These are phyloP conservation scores for Monilinia fructigena DNA, from an alignment of 2,329 filamentous ascomycete species.

Conservation along the genomic window DNA sequence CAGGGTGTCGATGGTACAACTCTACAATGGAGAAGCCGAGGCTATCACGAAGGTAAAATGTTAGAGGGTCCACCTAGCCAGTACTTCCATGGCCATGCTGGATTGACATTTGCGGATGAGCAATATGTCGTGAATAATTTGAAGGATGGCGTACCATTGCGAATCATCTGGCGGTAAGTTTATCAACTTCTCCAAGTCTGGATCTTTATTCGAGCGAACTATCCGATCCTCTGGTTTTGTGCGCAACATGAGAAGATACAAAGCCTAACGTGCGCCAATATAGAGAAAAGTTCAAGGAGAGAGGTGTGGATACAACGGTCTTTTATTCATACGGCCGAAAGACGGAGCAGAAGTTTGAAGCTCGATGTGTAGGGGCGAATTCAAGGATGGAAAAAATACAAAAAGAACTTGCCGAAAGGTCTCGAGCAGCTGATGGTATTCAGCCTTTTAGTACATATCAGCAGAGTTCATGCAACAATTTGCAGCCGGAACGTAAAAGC, in stretches of 20 bases:
- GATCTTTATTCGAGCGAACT: neutral
- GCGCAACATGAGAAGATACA: neutral
- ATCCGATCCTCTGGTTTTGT: neutral
- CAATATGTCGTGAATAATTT: constrained; percentile 3
- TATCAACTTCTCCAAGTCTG: neutral
- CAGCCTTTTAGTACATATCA: constrained; percentile 15
- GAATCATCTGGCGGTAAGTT: constrained; percentile 21
- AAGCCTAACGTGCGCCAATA: neutral
- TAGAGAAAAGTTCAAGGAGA: constrained; percentile 22
- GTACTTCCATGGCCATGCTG: constrained; percentile 16
- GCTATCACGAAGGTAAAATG: constrained; percentile 7
- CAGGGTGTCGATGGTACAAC: constrained; percentile 5
- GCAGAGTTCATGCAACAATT: neutral
- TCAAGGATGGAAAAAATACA: constrained; percentile 19
- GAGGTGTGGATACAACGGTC: neutral
- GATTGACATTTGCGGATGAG: constrained; percentile 21
- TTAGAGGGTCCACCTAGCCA: neutral
- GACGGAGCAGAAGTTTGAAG: constrained; percentile 9
- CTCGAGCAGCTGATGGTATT: constrained; percentile 18
- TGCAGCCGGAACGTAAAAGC: neutral
- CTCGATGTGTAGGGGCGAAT: constrained; percentile 1
- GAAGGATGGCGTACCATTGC: constrained; percentile 17
- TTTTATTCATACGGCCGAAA: constrained; percentile 17
- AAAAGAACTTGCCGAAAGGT: constrained; percentile 9
- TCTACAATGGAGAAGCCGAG: constrained; percentile 17